Conservation (phyloP, 148 eudicot species). For the Gaultheria prostrata region DNA sequence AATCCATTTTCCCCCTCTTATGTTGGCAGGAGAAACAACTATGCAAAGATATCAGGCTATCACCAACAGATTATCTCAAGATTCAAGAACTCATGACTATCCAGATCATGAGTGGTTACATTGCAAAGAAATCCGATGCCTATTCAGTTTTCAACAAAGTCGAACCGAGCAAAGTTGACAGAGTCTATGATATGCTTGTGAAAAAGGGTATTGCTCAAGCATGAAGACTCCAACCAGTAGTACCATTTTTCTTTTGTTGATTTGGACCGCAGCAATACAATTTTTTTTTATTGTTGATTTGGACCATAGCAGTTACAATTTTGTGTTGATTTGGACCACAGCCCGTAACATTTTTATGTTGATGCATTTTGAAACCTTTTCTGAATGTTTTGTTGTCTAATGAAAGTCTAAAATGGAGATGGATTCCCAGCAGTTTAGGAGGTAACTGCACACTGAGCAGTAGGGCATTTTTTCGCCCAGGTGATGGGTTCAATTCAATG, state of each 20-base stretch:
- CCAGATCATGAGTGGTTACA: conserved; percentile 57
- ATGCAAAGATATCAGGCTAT: conserved; percentile 61
- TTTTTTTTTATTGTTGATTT: neutral
- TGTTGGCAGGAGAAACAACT: conserved; percentile 66
- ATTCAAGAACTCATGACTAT: conserved; percentile 59
- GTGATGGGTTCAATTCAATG: too few species aligned
- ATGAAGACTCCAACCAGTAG: conserved; percentile 15
- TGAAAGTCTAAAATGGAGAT: too few species aligned
- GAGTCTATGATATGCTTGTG: conserved; percentile 81
- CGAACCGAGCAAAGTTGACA: conserved; percentile 67
- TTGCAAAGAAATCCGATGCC: conserved; percentile 67
- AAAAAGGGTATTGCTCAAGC: conserved; percentile 60
- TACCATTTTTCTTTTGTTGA: neutral
- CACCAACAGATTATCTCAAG: conserved; percentile 69
- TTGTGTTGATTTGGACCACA: neutral
- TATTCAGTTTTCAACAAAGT: conserved; percentile 54
- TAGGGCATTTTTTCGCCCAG: too few species aligned
- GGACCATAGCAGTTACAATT: neutral
- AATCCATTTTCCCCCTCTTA: neutral
- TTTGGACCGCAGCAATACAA: neutral
- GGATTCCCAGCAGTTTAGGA: too few species aligned
- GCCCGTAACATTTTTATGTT: neutral
- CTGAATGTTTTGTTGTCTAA: neutral
- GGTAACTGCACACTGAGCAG: too few species aligned
- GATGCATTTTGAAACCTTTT: too few species aligned